A percentile compares a stretch with the other conserved stretches of the same genome.
These are phyloP conservation scores for Samsoniella hepiali DNA, from an alignment of 2,329 filamentous ascomycete genomes.

Conservation along the genomic window DNA sequence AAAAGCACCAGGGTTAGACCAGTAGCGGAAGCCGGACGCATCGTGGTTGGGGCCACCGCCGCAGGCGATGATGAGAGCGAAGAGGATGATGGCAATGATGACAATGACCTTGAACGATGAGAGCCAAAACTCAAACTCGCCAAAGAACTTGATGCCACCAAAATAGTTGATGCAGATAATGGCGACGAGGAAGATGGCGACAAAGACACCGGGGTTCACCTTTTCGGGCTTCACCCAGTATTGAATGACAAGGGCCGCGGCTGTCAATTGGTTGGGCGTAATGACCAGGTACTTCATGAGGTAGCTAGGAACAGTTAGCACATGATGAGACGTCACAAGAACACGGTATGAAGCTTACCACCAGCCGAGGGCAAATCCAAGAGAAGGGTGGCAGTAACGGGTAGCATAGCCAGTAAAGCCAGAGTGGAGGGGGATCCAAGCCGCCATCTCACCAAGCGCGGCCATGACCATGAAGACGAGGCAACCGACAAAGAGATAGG, in stretches of 20 bases:
- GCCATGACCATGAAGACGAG: constrained; percentile 81
- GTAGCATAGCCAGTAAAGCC: constrained; percentile 81
- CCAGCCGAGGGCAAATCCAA: constrained; percentile 76
- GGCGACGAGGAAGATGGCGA: constrained; percentile 63
- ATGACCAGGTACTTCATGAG: constrained; percentile 83
- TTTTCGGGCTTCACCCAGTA: constrained; percentile 66
- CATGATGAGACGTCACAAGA: neutral
- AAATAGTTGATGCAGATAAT: constrained; percentile 65
- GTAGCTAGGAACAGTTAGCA: constrained; percentile 33
- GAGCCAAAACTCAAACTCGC: constrained; percentile 62
- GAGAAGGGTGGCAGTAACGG: constrained; percentile 74
- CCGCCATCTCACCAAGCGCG: constrained; percentile 78
- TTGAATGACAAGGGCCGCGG: constrained; percentile 72
- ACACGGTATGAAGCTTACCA: constrained; percentile 44
- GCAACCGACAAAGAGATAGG: constrained; percentile 65
- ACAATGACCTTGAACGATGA: constrained; percentile 66
- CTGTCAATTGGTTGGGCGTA: constrained; percentile 81
- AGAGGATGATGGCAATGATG: constrained; percentile 63
- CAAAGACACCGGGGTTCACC: constrained; percentile 77
- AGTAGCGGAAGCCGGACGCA: constrained; percentile 63
- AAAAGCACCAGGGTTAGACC: constrained; percentile 55
- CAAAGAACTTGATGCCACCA: constrained; percentile 62
- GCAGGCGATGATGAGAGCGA: constrained; percentile 60
- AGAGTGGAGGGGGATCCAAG: constrained; percentile 73
- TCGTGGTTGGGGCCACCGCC: constrained; percentile 64